Evolutionary conservation across 2,329 filamentous ascomycete genomes (phyloP).

Genomic region (Coniochaeta sp.): DNA sequence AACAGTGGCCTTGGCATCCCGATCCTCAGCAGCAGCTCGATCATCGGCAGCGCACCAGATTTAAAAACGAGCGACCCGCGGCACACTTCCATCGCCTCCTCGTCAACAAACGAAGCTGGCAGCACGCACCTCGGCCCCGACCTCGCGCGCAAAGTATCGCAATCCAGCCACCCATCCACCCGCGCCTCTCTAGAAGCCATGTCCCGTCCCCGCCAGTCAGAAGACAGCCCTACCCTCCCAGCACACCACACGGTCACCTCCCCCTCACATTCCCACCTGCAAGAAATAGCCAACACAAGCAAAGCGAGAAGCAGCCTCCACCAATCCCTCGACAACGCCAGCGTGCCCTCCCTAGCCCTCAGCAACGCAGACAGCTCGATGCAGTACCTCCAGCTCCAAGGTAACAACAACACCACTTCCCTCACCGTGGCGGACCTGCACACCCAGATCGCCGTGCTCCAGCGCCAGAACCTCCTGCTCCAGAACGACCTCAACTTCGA

Average conservation of each 20-base stretch:
- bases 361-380: slow-evolving; percentile 40
- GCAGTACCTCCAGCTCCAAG: slow-evolving; percentile 19
- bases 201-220: slow-evolving; percentile 29
- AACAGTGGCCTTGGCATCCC: neutral
- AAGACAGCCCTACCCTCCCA: slow-evolving; percentile 59
- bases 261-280: slow-evolving; percentile 47
- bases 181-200: slow-evolving; percentile 38
- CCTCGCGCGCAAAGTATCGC: slow-evolving; percentile 34
- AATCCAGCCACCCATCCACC: slow-evolving; percentile 42
- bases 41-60: neutral
- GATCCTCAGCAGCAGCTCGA: slow-evolving; percentile 1
- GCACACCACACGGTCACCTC: slow-evolving; percentile 37
- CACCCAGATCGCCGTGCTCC: slow-evolving; percentile 47
- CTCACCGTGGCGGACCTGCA: slow-evolving; percentile 24
- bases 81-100: neutral
- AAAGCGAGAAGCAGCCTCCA: slow-evolving; percentile 48
- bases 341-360: slow-evolving; percentile 44
- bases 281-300: slow-evolving; percentile 55
- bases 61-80: neutral
- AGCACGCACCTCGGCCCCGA: slow-evolving; percentile 8
- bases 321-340: slow-evolving; percentile 50
- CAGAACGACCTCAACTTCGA: slow-evolving; percentile 80
- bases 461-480: slow-evolving; percentile 67
- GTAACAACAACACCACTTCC: slow-evolving; percentile 19
- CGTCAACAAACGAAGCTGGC: neutral